Base-by-base conservation (phyloP, 768 basidiomycete genomes). In the Phlebiopsis gigantea region DNA sequence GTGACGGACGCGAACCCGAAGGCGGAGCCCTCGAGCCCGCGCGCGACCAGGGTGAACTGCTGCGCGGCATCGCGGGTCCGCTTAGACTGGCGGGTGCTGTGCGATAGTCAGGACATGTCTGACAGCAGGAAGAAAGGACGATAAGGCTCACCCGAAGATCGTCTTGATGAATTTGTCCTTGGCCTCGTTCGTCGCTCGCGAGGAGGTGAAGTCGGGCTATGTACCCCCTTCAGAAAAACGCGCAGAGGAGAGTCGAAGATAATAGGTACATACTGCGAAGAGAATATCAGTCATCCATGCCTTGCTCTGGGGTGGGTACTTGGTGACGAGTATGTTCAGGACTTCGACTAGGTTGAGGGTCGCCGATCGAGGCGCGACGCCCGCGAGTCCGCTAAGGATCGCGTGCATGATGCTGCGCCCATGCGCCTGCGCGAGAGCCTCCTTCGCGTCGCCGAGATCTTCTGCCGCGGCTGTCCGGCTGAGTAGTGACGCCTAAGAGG, bases 271-370 rank as follows among this genome's bases (percentile, higher is more conserved):
- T 41, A 90, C 90, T 41, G 82, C 73, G 62, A 83, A 82, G 30
- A 98, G 66, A 9, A 92, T 80, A 48, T 83, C 82, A 39, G 77
- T 73, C 68, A 93, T 82, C 93, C 93, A 97, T 0, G 71, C 75
- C 49, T 79, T 76, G 53, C 80, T 79, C 46, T 82, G 77, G 28
- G 74, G 68, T 0, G 81, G 78, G 46, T 79, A 73, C 53, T 88
- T 78, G 14, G 77, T 78, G 26, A 86, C 74, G 7, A 96, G 68
- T 41, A 79, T 81, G 2, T 84, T 83, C 25, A 98, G 72, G 28
- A 97, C 70, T 62, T 96, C 93, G 3, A 91, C 87, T 25, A 97
- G 76, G 66, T 96, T 96, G 19, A 82, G 86, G 4, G 87, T 84
- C 17, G 82, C 85, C 22, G 90, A 91, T 55, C 93, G 75, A 0